A percentile compares a stretch with the other conserved stretches of the same genome.
Evolutionary conservation across 352 stramenopile species (phyloP).

Genomic region (Phytophthora hibernalis): DNA sequence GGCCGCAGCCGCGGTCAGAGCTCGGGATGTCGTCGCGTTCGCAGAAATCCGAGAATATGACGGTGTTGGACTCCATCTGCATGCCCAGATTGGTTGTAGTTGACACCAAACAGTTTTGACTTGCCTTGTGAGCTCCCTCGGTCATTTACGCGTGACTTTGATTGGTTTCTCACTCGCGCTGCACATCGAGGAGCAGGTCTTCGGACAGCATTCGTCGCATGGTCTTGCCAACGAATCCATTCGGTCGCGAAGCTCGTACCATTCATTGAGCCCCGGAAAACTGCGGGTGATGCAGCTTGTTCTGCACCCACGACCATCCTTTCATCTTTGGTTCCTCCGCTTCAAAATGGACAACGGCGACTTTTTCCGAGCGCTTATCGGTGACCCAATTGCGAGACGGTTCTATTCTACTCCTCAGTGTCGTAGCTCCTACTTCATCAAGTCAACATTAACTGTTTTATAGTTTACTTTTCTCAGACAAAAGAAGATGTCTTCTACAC

Average conservation of each 20-base stretch:
- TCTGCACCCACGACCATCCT: conserved; percentile 40
- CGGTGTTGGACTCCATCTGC: conserved; percentile 51
- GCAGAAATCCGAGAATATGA: conserved; percentile 46
- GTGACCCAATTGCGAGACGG: conserved; percentile 53
- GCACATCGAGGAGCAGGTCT: conserved; percentile 28
- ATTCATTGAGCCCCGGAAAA: conserved; percentile 30
- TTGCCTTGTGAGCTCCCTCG: too few species aligned
- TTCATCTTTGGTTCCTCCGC: conserved; percentile 11
- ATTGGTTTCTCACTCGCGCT: too few species aligned
- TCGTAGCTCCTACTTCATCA: too few species aligned
- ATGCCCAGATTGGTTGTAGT: conserved; percentile 34
- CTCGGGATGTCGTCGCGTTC: conserved; percentile 26
- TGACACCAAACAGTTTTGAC: conserved; percentile 52
- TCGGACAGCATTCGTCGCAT: conserved; percentile 36
- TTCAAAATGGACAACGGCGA: conserved; percentile 56
- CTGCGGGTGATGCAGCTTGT: conserved; percentile 22
- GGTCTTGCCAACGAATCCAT: conserved; percentile 38
- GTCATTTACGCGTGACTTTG: too few species aligned
- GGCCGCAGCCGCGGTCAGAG: conserved; percentile 26
- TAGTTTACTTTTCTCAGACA: too few species aligned
- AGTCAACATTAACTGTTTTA: too few species aligned
- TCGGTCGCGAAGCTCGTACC: conserved; percentile 34
- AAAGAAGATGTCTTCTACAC: too few species aligned
- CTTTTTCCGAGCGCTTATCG: conserved; percentile 53
- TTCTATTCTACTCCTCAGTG: too few species aligned